Evolutionary conservation across 352 stramenopile genomes (phyloP), one percentile per base, ranked within the genome.

Genomic region (Pythium vanterpoolii): DNA sequence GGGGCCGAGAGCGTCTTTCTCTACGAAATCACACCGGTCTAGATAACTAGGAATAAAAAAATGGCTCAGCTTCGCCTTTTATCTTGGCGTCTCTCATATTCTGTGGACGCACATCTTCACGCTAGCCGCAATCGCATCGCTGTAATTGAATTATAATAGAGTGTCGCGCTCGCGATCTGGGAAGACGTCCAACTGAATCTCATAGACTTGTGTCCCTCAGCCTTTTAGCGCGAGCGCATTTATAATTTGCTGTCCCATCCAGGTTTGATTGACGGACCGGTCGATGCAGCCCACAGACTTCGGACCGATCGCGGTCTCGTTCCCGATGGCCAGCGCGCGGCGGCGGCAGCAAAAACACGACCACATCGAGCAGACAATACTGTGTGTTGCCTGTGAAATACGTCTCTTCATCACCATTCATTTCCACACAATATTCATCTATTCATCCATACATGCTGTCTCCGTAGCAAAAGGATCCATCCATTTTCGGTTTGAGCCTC

Each of bases 41-140:
- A 28, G 2, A 13, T 2, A 8, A 27, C 8, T 2, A 27, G 28
- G 8, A 10, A 39, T 42, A 38, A 53, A 21, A 45, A 23, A 38
- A 77, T 87, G 71, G 64, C 76, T 89, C 77, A 87, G 77, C 58
- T 87, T 89, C 77, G 77, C 79, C 79, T 89, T 87, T 85, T 83
- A 31, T 19, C 19, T 56, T 48, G 48, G 42, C 26, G 48, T 66
- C 48, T 66, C 58, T 60, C 49, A 58, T 53, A 48, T 27, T 38
- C 66, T 83, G 64, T 79, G 18, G 7, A 2, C n/a, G 6, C 28
- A 53, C 7, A 16, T 40, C 46, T 9, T n/a, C 5, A 9, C 27
- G 46, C 46, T 26, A 21, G 33, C 39, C 33, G 16, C 28, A 42
- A 21, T n/a, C 24, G 28, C 19, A 7, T 27, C 27, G n/a, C n/a